A percentile compares a stretch with the other conserved stretches of the same genome.
Evolutionary conservation across 140 eudicot species (phyloP).

Genomic region (Ambrosia hybrid): DNA sequence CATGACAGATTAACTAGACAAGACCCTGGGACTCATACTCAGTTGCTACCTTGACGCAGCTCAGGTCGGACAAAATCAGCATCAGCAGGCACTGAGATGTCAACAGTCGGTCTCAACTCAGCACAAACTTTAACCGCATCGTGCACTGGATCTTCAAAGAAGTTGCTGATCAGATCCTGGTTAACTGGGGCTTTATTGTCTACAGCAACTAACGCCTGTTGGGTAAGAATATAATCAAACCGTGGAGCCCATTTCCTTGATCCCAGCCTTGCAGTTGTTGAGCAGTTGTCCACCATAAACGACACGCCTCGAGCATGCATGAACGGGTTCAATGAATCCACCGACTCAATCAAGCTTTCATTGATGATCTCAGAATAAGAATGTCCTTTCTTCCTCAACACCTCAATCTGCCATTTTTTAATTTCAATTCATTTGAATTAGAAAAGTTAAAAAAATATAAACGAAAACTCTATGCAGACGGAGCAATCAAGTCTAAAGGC

Average conservation of each 20-base stretch:
- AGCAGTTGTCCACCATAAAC: constrained; percentile 97
- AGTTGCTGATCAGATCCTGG: constrained; percentile 85
- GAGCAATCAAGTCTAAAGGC: constrained; percentile 5
- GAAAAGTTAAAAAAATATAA: neutral
- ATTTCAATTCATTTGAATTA: neutral
- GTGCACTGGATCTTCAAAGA: constrained; percentile 84
- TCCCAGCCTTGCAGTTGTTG: constrained; percentile 91
- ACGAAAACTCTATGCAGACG: neutral
- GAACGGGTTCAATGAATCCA: constrained; percentile 93
- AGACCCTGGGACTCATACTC: neutral
- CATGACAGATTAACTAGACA: neutral
- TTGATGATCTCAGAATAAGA: constrained; percentile 92
- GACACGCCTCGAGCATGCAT: constrained; percentile 99
- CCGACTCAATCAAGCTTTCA: constrained; percentile 92
- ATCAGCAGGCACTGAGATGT: constrained; percentile 89
- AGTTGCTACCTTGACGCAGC: constrained; percentile 62
- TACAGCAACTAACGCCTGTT: constrained; percentile 91
- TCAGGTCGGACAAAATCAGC: constrained; percentile 98
- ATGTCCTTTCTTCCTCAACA: constrained; percentile 95
- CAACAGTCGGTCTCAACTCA: constrained; percentile 93
- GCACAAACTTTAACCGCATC: constrained; percentile 96
- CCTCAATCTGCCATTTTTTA: constrained; percentile 58
- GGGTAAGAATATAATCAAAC: constrained; percentile 84
- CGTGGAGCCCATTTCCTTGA: constrained; percentile 99
- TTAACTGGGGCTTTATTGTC: constrained; percentile 72